Evolutionary conservation across 2,329 filamentous ascomycete species (phyloP).

Genomic region (Erysiphe pisi): DNA sequence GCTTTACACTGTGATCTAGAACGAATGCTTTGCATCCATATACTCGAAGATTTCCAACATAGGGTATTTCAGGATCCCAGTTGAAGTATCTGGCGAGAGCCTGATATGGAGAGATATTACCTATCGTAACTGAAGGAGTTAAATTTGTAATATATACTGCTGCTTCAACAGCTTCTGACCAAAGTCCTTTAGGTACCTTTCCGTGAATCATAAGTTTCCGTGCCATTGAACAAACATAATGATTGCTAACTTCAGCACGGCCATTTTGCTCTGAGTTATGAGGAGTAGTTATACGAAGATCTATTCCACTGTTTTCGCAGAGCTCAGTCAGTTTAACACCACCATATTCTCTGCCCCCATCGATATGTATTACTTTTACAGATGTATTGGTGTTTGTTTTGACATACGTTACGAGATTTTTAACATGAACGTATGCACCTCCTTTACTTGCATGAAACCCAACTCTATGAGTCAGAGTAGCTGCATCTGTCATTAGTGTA

Average conservation of each 20-base stretch:
- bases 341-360: not conserved
- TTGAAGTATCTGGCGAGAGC: not conserved
- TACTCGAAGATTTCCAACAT: not conserved
- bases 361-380: not conserved
- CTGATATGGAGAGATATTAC: not conserved
- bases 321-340: conserved; percentile 3
- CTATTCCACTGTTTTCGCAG: not conserved
- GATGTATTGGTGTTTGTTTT: not conserved
- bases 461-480: not conserved
- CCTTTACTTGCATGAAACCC: conserved; percentile 8
- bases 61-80: not conserved
- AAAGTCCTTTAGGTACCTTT: conserved; percentile 8
- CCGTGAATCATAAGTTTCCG: conserved; percentile 21
- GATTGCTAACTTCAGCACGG: conserved; percentile 3
- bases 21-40: not conserved
- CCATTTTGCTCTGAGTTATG: conserved; percentile 24
- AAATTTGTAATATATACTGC: conserved; percentile 14
- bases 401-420: conserved; percentile 6
- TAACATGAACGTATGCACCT: not conserved
- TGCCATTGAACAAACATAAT: conserved; percentile 6
- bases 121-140: not conserved
- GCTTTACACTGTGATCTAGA: not conserved
- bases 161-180: not conserved
- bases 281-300: not conserved
- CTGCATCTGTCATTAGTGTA: not conserved